Conservation (phyloP, 345 rosid species). For the Angophora floribunda region DNA sequence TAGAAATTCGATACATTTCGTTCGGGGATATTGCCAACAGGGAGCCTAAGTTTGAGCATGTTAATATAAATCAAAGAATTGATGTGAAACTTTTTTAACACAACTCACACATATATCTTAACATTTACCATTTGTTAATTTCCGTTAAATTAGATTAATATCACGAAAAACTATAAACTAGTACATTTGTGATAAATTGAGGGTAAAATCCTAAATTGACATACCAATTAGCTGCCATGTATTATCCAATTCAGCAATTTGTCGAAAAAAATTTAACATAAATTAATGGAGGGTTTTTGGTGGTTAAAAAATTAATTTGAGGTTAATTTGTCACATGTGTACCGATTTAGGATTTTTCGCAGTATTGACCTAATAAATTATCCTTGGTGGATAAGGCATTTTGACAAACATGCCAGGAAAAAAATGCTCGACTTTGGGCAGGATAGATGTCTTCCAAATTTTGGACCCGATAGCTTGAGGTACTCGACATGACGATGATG, state of each 20-base stretch:
- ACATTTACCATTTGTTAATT: too few species aligned
- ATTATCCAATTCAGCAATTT: accelerated
- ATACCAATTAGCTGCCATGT: accelerated
- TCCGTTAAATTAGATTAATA: not conserved
- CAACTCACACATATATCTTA: too few species aligned
- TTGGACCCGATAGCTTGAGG: not conserved
- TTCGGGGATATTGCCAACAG: too few species aligned
- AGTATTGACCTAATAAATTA: not conserved
- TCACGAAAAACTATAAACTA: too few species aligned
- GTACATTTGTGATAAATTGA: accelerated
- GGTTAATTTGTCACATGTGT: not conserved
- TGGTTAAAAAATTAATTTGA: not conserved
- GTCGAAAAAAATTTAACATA: too few species aligned
- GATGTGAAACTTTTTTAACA: too few species aligned
- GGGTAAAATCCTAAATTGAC: too few species aligned
- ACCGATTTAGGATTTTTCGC: accelerated
- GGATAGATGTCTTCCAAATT: not conserved
- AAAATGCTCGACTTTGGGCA: not conserved
- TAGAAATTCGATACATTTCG: too few species aligned
- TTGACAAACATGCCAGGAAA: not conserved
- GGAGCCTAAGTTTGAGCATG: too few species aligned
- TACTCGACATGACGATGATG: not conserved
- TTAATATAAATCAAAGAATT: too few species aligned
- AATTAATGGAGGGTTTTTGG: not conserved
- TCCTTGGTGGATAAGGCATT: not conserved